Conservation (phyloP, 2,329 filamentous ascomycete species). For the Aspergillus costaricaensis region DNA sequence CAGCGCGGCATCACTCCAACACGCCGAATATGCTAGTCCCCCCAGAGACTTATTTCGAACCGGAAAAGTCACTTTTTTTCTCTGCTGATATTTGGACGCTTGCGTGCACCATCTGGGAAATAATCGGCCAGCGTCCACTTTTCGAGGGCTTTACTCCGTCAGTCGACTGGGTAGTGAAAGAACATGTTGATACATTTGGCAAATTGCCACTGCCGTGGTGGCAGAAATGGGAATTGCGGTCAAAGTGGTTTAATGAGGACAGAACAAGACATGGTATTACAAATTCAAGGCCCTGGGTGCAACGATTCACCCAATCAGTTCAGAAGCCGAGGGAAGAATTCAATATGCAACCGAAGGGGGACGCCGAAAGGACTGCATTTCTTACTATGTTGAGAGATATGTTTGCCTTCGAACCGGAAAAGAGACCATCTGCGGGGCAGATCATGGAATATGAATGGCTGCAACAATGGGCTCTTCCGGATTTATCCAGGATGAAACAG, state of each 20-base stretch:
- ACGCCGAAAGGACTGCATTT: no score
- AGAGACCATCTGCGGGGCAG: neutral
- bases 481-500: no score
- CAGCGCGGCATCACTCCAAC: slow-evolving; percentile 20
- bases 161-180: neutral
- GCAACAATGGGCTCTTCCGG: slow-evolving; percentile 18
- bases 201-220: neutral
- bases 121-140: no score
- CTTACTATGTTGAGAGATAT: neutral
- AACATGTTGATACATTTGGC: neutral
- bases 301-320: neutral
- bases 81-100: no score
- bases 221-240: neutral
- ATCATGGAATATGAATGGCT: slow-evolving; percentile 1
- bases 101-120: no score
- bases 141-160: neutral
- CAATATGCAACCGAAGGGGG: neutral
- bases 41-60: no score
- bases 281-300: neutral
- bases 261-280: neutral
- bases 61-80: no score
- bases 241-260: neutral
- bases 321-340: neutral
- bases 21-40: no score
- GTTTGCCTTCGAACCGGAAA: neutral